Conservation (phyloP, 2,329 filamentous ascomycete species). For the Colletotrichum sidae region DNA sequence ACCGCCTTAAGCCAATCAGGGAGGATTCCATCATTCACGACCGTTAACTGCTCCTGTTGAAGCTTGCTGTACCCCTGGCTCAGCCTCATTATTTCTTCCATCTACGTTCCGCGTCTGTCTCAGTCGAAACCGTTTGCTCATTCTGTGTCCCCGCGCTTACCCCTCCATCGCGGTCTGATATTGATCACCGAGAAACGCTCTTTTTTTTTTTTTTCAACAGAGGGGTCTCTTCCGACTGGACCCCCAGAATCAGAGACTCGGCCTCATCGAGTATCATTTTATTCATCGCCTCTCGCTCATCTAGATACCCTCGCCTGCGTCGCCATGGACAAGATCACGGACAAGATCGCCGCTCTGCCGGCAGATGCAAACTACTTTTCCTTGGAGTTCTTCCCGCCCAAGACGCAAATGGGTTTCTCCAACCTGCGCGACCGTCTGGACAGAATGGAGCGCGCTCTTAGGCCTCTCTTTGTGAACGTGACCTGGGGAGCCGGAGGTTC, state of each 20-base stretch:
- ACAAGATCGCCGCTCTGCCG: conserved; percentile 93
- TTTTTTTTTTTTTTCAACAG: background rate
- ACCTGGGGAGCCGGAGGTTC: conserved; percentile 98
- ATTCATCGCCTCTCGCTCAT: background rate
- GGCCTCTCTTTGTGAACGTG: conserved; percentile 94
- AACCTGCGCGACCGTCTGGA: conserved; percentile 94
- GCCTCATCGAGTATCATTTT: background rate
- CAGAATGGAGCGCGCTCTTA: conserved; percentile 92
- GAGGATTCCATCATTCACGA: conserved; percentile 10
- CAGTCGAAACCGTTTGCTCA: conserved; percentile 18
- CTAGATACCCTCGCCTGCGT: conserved; percentile 2
- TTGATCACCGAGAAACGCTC: conserved; percentile 3
- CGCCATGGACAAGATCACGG: conserved; percentile 86
- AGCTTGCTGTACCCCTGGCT: conserved; percentile 4
- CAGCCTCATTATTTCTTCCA: conserved; percentile 3
- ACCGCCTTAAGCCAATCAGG: conserved; percentile 33
- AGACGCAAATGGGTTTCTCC: conserved; percentile 93
- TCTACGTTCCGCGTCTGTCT: conserved; percentile 14
- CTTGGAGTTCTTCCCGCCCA: conserved; percentile 98
- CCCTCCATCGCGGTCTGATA: conserved; percentile 29
- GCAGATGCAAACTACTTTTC: conserved; percentile 89
- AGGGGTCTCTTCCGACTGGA: background rate
- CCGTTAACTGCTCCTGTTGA: conserved; percentile 1
- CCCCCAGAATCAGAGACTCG: background rate
- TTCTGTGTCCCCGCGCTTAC: conserved; percentile 19